Base-by-base conservation (phyloP, 2,329 filamentous ascomycete species). In the Hymenoscyphus occultus region DNA sequence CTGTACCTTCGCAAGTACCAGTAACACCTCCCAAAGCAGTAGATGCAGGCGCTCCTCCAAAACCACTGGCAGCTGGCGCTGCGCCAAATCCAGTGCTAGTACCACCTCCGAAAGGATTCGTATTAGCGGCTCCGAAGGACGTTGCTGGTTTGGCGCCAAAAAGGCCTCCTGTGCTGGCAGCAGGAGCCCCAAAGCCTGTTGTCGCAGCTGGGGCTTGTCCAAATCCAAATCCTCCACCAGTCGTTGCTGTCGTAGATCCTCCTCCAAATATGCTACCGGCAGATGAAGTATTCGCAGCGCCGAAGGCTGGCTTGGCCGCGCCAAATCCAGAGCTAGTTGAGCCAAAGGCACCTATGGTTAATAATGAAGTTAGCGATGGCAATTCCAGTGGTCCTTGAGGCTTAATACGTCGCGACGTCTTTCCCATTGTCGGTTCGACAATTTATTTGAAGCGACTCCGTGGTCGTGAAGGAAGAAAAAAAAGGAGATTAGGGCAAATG, bases 1-100 rank as follows among this genome's bases (percentile, higher is more conserved):
- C 88, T 10, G 91, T 94, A 65, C 92, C 92, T 32, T 87, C 85
- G 66, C 86, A 84, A 66, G 89, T 85, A 59, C 82, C 84, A 22
- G 81, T 77, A 60, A 77, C 80, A 56, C 71, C 72, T 56, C 83
- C 82, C 56, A 86, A 77, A 39, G 83, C 81, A 60, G 77, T 77
- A 51, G 74, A 76, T 31, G 76, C 71, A 45, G 78, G 72, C 16
- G 84, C 80, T 39, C 77, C 77, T 39, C 77, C 77, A 69, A 78
- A 78, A n/a, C 73, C 76, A 51, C 72, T 66, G 60, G 73, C 71
- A 67, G 82, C 85, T 66, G 76, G 76, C 10, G 77, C 75, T 22
- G 48, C 19, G 51, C 80, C 78, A 65, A 82, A 82, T 63, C 73
- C 64, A 54, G 74, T 65, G 59, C 69, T 64, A 40, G 68, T 39